A percentile compares a stretch with the other conserved stretches of the same genome.
phyloP scores from a whole-genome alignment of 176 grass and related monocot genomes.

The Triticum dicoccoides region DNA sequence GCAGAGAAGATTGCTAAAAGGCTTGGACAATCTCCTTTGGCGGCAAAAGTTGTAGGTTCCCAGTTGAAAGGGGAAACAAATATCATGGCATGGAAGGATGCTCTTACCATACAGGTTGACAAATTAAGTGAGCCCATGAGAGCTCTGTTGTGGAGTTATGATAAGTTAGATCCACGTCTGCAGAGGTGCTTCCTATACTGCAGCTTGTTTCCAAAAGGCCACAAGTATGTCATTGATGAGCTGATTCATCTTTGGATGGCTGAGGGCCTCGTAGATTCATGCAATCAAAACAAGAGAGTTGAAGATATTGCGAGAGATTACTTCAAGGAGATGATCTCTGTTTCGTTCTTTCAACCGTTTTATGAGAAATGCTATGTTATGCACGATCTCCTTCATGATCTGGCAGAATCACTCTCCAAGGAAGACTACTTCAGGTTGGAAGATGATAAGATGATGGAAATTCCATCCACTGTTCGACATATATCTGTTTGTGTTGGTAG shows the following conservation, averaged over 20 bases:
- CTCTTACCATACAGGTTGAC: background rate
- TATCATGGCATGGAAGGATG: background rate
- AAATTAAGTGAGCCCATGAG: background rate
- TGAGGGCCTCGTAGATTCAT: background rate
- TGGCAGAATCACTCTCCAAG: background rate
- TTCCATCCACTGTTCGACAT: background rate
- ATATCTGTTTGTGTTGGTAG: background rate
- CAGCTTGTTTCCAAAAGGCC: constrained; percentile 8
- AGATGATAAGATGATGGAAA: background rate
- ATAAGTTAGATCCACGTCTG: background rate
- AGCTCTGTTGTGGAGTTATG: background rate
- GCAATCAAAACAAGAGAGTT: background rate
- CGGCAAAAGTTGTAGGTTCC: constrained; percentile 1
- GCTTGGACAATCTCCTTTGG: constrained; percentile 17
- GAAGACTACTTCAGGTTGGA: background rate
- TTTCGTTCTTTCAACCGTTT: background rate
- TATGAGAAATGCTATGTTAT: background rate
- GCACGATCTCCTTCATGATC: background rate
- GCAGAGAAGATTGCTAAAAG: background rate
- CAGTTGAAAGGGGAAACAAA: background rate
- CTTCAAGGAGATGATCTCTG: background rate
- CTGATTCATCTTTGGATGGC: background rate
- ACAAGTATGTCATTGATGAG: background rate
- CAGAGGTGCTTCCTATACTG: constrained; percentile 12
- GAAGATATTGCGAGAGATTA: background rate